Base-by-base conservation (phyloP, 164 flowering plant species). In the Umbilicus rupestris region DNA sequence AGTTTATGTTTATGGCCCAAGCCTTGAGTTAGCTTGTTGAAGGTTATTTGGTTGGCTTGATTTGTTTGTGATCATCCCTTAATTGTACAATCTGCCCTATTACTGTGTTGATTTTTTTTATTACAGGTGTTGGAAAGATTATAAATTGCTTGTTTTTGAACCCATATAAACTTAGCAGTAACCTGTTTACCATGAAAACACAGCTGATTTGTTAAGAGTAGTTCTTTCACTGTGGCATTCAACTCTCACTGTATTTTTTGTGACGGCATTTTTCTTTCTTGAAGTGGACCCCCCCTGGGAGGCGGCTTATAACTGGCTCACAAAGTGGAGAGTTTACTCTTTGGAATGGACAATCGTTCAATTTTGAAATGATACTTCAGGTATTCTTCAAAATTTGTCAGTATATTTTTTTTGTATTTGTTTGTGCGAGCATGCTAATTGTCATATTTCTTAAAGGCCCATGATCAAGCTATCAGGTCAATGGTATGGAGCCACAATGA, bases 401-500 rank as follows among this genome's bases (percentile, higher is more conserved):
- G 26, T 16, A 55, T 72, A 33, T 42, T 31, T 29, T 60, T 1
- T 22, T 45, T 62, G 14, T 3, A 17, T 20, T 59, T 35, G 65
- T 12, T 9, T 20, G 29, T 63, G 45, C 7, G 39, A 37, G 22
- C 26, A n/a, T 63, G 22, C 5, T 20, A 29, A 39, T 42, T 28
- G 26, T n/a, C 31, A 67, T 30, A 60, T 16, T 72, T 44, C 24
- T 62, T 67, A 37, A 73, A 95, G 99, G 99, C 99, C 69, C 99
- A 95, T 85, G 99, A 95, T 77, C 89, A 92, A 75, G 94, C 99
- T 63, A 87, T 95, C 58, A 87, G 97, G 73, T 95, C 99, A 22
- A 95, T 95, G 99, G 84, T 95, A 12, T 95, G 99, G 99, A 95
- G 99, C 78, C 91, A 95, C 62, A 95, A 92, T 73, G 99, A 92